phyloP scores from a whole-genome alignment of 2,329 filamentous ascomycete species.

The Nothopassalora personata region DNA sequence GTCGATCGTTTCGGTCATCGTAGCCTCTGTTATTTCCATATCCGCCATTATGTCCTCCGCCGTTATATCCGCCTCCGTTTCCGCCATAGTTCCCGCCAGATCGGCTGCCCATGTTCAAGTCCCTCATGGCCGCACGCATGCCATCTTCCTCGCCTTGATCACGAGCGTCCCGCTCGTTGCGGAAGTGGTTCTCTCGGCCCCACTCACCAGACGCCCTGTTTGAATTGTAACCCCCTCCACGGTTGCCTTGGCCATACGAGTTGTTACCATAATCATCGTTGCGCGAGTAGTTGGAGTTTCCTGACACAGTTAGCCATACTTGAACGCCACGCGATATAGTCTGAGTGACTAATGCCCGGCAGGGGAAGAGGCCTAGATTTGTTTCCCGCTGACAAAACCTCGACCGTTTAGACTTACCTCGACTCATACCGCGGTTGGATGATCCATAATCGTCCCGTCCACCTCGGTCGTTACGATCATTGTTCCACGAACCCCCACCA shows the following conservation, averaged over 20 bases:
- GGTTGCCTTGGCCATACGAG: neutral
- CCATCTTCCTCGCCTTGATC: conserved; percentile 4
- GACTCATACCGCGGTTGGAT: neutral
- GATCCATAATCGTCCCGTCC: conserved; percentile 2
- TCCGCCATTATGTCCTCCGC: neutral
- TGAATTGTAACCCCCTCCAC: neutral
- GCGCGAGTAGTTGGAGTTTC: conserved; percentile 1
- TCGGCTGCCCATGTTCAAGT: conserved; percentile 6
- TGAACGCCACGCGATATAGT: no score
- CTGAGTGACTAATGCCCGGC: no score
- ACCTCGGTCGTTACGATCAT: neutral
- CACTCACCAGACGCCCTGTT: neutral
- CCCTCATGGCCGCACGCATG: conserved; percentile 5
- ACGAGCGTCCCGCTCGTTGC: conserved; percentile 1
- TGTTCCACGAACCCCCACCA: neutral
- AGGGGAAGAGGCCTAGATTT: no score
- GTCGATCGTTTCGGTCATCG: neutral
- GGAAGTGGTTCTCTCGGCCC: neutral
- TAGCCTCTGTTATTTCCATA: conserved; percentile 6
- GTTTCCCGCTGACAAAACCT: no score
- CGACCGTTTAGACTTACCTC: neutral
- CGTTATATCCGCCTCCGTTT: neutral
- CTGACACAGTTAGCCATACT: neutral
- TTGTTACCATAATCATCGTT: conserved; percentile 8
- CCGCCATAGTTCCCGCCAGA: neutral